Conservation (phyloP, 169 alveolate species). For the Pseudocohnilembus persalinus region DNA sequence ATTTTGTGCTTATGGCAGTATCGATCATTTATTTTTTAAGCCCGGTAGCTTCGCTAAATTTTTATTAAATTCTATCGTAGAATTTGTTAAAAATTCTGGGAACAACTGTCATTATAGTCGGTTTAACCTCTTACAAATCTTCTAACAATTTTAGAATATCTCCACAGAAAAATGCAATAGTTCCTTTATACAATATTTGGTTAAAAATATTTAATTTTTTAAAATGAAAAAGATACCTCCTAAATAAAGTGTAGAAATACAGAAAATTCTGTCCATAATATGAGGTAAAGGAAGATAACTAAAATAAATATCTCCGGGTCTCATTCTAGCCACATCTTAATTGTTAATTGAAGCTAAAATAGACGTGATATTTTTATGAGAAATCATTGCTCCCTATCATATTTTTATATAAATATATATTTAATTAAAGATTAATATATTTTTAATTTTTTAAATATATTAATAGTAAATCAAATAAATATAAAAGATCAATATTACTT, state of each 20-base stretch:
- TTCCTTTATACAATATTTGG: conserved; percentile 20
- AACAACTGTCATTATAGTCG: conserved; percentile 94
- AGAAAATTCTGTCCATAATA: conserved; percentile 61
- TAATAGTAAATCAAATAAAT: not conserved
- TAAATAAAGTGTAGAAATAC: conserved; percentile 40
- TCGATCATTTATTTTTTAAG: conserved; percentile 37
- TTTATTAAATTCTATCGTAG: conserved; percentile 54
- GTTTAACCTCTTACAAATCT: conserved; percentile 88
- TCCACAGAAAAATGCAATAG: conserved; percentile 77
- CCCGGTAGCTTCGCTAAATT: conserved; percentile 42
- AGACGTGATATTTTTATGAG: conserved; percentile 86
- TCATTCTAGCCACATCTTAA: not conserved
- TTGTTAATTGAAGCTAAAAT: conserved; percentile 34
- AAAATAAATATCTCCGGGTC: conserved; percentile 54
- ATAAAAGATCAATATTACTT: too few relatives aligned
- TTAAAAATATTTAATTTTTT: too few relatives aligned
- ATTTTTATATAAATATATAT: too few relatives aligned
- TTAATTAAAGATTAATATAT: not conserved
- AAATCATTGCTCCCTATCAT: conserved; percentile 94
- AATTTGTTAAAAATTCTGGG: conserved; percentile 82
- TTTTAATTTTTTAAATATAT: too few relatives aligned
- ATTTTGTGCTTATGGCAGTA: conserved; percentile 53
- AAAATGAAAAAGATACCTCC: conserved; percentile 22
- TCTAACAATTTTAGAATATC: conserved; percentile 69
- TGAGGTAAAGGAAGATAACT: conserved; percentile 78